Evolutionary conservation across 257 asterid species (phyloP).

Genomic region (Scutellaria barbata): DNA sequence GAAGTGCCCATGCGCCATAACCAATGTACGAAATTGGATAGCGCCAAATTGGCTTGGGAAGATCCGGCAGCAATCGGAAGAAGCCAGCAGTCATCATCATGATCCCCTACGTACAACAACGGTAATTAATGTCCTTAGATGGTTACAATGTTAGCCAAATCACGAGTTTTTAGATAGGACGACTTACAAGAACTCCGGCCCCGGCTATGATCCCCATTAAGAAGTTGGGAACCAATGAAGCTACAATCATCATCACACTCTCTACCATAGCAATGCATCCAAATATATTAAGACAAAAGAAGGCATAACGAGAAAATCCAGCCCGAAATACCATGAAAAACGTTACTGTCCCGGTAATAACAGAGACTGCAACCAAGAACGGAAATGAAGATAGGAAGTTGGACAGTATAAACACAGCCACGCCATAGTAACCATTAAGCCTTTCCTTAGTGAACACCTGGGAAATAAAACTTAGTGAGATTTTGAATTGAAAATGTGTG

Average conservation of each 20-base stretch:
- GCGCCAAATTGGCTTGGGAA: slow-evolving; percentile 89
- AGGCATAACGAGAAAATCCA: slow-evolving; percentile 62
- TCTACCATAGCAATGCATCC: slow-evolving; percentile 95
- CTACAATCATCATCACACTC: slow-evolving; percentile 98
- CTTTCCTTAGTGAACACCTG: slow-evolving; percentile 87
- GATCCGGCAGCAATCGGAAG: slow-evolving; percentile 81
- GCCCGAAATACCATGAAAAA: slow-evolving; percentile 80
- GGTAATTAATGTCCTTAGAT: too few relatives aligned
- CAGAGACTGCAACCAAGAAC: slow-evolving; percentile 73
- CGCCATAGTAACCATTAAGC: slow-evolving; percentile 88
- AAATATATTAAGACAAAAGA: slow-evolving; percentile 74
- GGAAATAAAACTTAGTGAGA: background rate
- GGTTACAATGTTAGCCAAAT: too few relatives aligned
- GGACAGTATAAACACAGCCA: slow-evolving; percentile 70
- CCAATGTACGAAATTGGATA: slow-evolving; percentile 82
- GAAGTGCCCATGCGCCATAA: slow-evolving; percentile 91
- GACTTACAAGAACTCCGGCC: slow-evolving; percentile 94
- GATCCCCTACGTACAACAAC: slow-evolving; percentile 60
- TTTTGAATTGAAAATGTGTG: too few relatives aligned
- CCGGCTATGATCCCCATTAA: slow-evolving; percentile 96
- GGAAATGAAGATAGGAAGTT: slow-evolving; percentile 93
- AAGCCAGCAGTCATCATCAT: slow-evolving; percentile 99
- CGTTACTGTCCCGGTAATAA: slow-evolving; percentile 65
- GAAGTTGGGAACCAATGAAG: slow-evolving; percentile 93
- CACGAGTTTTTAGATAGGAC: too few relatives aligned